These are phyloP conservation scores for Entophlyctis luteolus DNA, from an alignment of 192 early-diverging fungal genomes.

Conservation along the genomic window DNA sequence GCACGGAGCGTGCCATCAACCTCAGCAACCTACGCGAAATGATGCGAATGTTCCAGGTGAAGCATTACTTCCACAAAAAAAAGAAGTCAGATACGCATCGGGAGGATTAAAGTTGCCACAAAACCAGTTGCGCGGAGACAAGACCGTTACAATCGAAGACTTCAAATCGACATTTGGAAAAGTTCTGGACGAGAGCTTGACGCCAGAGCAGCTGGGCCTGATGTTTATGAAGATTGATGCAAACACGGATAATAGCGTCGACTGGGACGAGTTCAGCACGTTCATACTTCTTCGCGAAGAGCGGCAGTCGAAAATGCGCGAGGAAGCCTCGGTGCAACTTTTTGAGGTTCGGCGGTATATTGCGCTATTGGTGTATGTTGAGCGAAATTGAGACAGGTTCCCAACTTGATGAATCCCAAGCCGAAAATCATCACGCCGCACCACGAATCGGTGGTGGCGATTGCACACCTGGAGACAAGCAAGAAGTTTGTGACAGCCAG, in stretches of 20 bases:
- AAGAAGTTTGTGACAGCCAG: constrained; percentile 40
- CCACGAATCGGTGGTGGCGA: constrained; percentile 37
- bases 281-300: constrained; percentile 54
- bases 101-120: neutral
- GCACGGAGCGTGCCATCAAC: constrained; percentile 51
- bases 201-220: constrained; percentile 51
- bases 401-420: constrained; percentile 9
- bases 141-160: constrained; percentile 32
- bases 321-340: constrained; percentile 39
- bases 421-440: constrained; percentile 37
- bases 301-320: constrained; percentile 44
- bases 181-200: constrained; percentile 43
- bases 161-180: constrained; percentile 49
- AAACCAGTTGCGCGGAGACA: constrained; percentile 11
- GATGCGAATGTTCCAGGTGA: constrained; percentile 48
- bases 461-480: constrained; percentile 29
- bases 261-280: constrained; percentile 61
- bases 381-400: no score
- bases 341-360: no score
- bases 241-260: constrained; percentile 50
- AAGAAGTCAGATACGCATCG: neutral
- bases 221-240: constrained; percentile 62
- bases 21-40: constrained; percentile 49
- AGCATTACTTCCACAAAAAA: neutral
- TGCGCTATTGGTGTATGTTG: no score